Evolutionary conservation across 257 asterid genomes (phyloP), one percentile per base, ranked within the genome.

Genomic region (Solanum stenotomum): DNA sequence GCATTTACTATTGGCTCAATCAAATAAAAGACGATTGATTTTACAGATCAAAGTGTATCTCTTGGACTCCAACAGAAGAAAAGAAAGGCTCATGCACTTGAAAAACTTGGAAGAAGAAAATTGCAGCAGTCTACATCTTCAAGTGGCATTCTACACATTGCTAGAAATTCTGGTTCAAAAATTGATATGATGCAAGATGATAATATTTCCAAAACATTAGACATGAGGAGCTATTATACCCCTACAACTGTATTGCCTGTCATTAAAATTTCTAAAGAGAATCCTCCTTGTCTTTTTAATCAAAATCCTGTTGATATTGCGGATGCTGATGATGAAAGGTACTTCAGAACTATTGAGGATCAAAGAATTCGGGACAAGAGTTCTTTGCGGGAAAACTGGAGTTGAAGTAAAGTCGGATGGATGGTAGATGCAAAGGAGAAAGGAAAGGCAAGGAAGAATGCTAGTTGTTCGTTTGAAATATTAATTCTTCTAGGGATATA

Each of bases 251-350:
- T 42, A 44, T 37, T 77, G 70, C 78, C 89, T 9, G 14, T 46
- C 34, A 89, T 40, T 23, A 40, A 10, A 20, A 27, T 59, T 49
- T 37, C 77, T 8, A 42, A 46, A 20, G 87, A 87, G 8, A 86
- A 78, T 56, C 23, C 38, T 13, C 27, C 49, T 10, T 71, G 93
- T 31, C 35, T 61, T 35, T 23, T 90, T 90, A 95, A 96, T 85
- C 87, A 88, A 61, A 96, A 95, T 89, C 99, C 99, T 14, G 95
- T 94, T 61, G 98, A 97, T 27, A 93, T 96, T 86, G 91, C 92
- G 89, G 5, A 88, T n/a, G 95, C 93, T 12, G 92, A 90, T 38
- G 92, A 94, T 63, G 90, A 91, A 84, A 93, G 93, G 49, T 95
- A 65, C 89, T 94, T 94, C 1, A 87, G 93, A 59, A 76, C 89